Conservation (phyloP, 1,139 yeast species). For the Protomyces macrosporus region DNA sequence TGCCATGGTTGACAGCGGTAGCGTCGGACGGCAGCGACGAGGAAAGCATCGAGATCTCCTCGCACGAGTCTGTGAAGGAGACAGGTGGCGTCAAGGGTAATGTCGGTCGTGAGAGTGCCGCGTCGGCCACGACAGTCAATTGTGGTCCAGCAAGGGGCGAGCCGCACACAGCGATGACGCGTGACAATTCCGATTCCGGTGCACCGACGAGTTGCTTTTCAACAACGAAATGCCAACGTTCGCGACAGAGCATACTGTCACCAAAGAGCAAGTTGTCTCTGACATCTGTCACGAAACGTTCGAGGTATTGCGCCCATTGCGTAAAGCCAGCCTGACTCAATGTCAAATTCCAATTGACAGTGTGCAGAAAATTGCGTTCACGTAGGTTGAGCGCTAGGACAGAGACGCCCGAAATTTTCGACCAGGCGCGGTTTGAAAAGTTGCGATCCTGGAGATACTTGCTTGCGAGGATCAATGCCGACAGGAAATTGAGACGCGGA, state of each 20-base stretch:
- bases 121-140: neutral
- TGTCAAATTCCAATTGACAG: constrained; percentile 9
- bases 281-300: constrained; percentile 7
- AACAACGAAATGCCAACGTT: constrained; percentile 2
- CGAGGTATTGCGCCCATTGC: constrained; percentile 11
- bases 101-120: neutral
- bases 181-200: neutral
- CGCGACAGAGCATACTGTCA: neutral
- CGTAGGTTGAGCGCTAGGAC: constrained; percentile 47
- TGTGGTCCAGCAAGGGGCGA: constrained; percentile 18
- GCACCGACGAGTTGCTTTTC: neutral
- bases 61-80: neutral
- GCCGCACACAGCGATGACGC: neutral
- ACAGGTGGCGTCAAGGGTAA: neutral
- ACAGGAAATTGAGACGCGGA: constrained; percentile 62
- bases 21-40: neutral
- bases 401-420: constrained; percentile 61
- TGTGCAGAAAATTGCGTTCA: constrained; percentile 51
- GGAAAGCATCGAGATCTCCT: neutral
- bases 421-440: constrained; percentile 68
- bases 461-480: constrained; percentile 61
- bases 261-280: constrained; percentile 12
- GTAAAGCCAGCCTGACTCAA: constrained; percentile 4
- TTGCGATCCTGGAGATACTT: constrained; percentile 71
- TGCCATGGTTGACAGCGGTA: neutral